These are phyloP conservation scores for Aphanomyces euteiches DNA, from an alignment of 352 stramenopile species.

Conservation along the genomic window DNA sequence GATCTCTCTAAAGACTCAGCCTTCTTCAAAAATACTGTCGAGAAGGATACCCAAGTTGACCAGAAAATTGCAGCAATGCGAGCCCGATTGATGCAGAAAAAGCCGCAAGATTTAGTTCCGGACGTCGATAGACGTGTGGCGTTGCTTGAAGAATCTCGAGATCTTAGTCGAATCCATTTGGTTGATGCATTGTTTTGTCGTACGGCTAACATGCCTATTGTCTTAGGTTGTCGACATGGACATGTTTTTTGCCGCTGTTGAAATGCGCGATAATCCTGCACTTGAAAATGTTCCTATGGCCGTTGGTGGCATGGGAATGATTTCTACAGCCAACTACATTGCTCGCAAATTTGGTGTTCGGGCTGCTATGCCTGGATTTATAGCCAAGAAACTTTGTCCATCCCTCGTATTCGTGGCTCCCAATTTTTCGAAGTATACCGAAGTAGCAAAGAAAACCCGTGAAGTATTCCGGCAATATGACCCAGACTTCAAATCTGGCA, in stretches of 20 bases:
- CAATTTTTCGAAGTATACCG: conserved; percentile 90
- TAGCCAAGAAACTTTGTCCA: conserved; percentile 92
- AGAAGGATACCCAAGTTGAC: conserved; percentile 86
- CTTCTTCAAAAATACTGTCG: conserved; percentile 90
- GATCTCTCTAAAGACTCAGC: conserved; percentile 91
- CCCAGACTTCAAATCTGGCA: conserved; percentile 85
- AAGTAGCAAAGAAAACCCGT: conserved; percentile 67
- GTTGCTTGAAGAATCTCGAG: conserved; percentile 52
- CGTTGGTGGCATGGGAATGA: conserved; percentile 92
- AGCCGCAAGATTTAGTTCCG: conserved; percentile 33
- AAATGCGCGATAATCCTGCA: conserved; percentile 89
- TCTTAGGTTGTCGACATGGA: conserved; percentile 90
- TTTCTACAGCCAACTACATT: conserved; percentile 95
- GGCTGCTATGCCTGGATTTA: conserved; percentile 95
- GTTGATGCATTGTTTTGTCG: conserved; percentile 39
- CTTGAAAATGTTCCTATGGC: conserved; percentile 87
- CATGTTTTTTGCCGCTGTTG: conserved; percentile 96
- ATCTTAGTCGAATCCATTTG: conserved; percentile 71
- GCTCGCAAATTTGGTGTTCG: conserved; percentile 93
- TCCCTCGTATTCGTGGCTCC: conserved; percentile 89
- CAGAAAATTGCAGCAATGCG: conserved; percentile 72
- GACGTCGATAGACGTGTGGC: conserved; percentile 40
- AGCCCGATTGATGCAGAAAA: conserved; percentile 43
- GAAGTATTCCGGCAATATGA: conserved; percentile 91
- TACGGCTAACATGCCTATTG: not conserved